Conservation (phyloP, 371 early-diverging fungal species). For the Mucor velutinosus region DNA sequence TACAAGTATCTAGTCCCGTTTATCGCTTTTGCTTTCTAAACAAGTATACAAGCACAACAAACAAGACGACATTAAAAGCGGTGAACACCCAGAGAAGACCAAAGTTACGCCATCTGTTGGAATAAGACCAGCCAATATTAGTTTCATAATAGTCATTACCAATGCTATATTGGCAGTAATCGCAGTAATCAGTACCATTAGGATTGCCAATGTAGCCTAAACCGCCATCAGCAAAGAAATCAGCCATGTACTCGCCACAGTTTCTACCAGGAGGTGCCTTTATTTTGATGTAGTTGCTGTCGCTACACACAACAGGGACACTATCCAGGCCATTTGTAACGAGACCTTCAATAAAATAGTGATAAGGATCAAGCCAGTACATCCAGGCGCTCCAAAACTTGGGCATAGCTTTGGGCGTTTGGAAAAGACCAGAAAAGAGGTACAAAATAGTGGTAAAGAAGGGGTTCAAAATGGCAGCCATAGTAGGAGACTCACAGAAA, state of each 20-base stretch:
- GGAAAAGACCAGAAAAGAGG: slow-evolving; percentile 66
- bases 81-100: slow-evolving; percentile 63
- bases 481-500: slow-evolving; percentile 53
- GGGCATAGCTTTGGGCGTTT: slow-evolving; percentile 60
- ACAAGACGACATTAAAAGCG: slow-evolving; percentile 54
- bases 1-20: background rate
- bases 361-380: slow-evolving; percentile 64
- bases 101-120: slow-evolving; percentile 72
- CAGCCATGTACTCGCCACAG: slow-evolving; percentile 62
- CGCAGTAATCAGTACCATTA: slow-evolving; percentile 56
- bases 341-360: slow-evolving; percentile 76
- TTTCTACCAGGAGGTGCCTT: slow-evolving; percentile 61
- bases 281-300: slow-evolving; percentile 51
- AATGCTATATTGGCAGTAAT: slow-evolving; percentile 63
- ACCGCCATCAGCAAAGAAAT: slow-evolving; percentile 50
- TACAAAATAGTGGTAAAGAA: slow-evolving; percentile 60
- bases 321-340: slow-evolving; percentile 68
- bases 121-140: slow-evolving; percentile 60
- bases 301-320: slow-evolving; percentile 53
- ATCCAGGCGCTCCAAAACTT: slow-evolving; percentile 74
- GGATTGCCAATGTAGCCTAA: slow-evolving; percentile 62
- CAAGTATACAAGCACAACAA: slow-evolving; percentile 43
- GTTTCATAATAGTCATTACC: slow-evolving; percentile 62
- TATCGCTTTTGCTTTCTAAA: slow-evolving; percentile 36
- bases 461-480: slow-evolving; percentile 66